Evolutionary conservation across 768 basidiomycete species (phyloP).

Genomic region (Lyophyllum semitale): DNA sequence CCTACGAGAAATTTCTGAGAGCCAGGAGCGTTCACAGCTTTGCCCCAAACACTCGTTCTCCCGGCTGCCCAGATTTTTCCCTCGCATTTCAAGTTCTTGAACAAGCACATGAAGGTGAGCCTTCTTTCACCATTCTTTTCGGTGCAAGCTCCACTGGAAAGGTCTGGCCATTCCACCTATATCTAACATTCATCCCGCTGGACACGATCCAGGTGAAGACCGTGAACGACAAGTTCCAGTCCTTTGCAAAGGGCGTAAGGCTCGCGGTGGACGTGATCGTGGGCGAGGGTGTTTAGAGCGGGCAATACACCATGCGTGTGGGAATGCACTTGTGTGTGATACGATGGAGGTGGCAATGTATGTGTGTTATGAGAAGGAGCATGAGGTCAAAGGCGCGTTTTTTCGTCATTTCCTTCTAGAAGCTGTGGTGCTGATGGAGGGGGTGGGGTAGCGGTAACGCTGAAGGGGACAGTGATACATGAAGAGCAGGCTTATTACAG

Average conservation of each 20-base stretch:
- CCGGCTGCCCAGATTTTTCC: slow-evolving; percentile 72
- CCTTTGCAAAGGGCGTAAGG: slow-evolving; percentile 85
- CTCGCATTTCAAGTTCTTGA: slow-evolving; percentile 66
- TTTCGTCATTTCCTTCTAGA: neutral
- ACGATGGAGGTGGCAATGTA: slow-evolving; percentile 90
- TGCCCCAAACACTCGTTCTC: slow-evolving; percentile 79
- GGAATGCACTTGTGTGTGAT: slow-evolving; percentile 93
- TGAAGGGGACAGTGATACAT: slow-evolving; percentile 97
- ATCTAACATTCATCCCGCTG: slow-evolving; percentile 88
- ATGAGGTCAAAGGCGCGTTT: slow-evolving; percentile 94
- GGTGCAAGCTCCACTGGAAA: slow-evolving; percentile 84
- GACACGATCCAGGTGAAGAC: slow-evolving; percentile 96
- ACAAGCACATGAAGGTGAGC: slow-evolving; percentile 65
- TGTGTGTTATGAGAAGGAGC: slow-evolving; percentile 91
- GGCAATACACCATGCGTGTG: slow-evolving; percentile 96
- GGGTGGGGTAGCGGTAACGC: slow-evolving; percentile 78
- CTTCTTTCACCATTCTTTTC: slow-evolving; percentile 79
- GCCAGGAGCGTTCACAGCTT: slow-evolving; percentile 63
- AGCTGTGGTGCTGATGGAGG: neutral
- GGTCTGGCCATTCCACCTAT: slow-evolving; percentile 34
- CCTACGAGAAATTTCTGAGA: slow-evolving; percentile 71
- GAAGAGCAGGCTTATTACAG: slow-evolving; percentile 97
- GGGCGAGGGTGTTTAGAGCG: slow-evolving; percentile 82
- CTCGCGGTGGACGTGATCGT: slow-evolving; percentile 87
- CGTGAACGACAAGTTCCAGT: slow-evolving; percentile 91